Conservation (phyloP, 2,329 filamentous ascomycete species). For the Karstenula rhodostoma region DNA sequence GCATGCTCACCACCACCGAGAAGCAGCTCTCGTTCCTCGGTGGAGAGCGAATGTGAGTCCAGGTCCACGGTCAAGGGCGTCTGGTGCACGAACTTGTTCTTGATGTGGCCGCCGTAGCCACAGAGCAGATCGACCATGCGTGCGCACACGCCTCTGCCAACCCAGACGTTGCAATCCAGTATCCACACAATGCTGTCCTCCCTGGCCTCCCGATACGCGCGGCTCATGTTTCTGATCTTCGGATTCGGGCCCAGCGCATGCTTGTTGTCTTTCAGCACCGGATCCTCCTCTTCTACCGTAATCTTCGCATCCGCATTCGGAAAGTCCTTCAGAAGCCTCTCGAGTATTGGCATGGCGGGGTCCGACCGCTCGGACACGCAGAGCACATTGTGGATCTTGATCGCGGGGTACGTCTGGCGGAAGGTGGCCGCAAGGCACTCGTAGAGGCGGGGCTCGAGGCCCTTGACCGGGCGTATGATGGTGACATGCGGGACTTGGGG, state of each 20-base stretch:
- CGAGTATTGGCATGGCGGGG: slow-evolving; percentile 77
- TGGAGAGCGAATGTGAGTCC: slow-evolving; percentile 38
- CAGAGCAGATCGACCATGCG: slow-evolving; percentile 89
- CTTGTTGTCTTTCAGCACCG: slow-evolving; percentile 65
- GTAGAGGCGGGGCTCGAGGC: slow-evolving; percentile 87
- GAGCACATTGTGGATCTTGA: slow-evolving; percentile 80
- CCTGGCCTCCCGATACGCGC: slow-evolving; percentile 85
- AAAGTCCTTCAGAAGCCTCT: slow-evolving; percentile 76
- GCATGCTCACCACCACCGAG: slow-evolving; percentile 35
- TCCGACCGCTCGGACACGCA: slow-evolving; percentile 81
- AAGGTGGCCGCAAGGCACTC: slow-evolving; percentile 91
- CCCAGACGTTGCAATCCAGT: slow-evolving; percentile 96
- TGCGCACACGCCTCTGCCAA: slow-evolving; percentile 77
- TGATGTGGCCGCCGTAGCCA: slow-evolving; percentile 66
- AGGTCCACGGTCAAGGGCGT: slow-evolving; percentile 87
- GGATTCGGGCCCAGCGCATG: slow-evolving; percentile 85
- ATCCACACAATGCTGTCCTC: slow-evolving; percentile 88
- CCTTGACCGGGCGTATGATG: slow-evolving; percentile 91
- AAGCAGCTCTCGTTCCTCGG: slow-evolving; percentile 43
- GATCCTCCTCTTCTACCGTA: slow-evolving; percentile 83
- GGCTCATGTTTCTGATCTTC: slow-evolving; percentile 97
- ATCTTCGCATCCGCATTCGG: slow-evolving; percentile 74
- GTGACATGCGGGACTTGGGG: slow-evolving; percentile 79
- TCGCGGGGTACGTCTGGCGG: slow-evolving; percentile 77
- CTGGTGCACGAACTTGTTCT: slow-evolving; percentile 92